Conservation (phyloP, 371 early-diverging fungal species). For the Syncephalastrum sp. region DNA sequence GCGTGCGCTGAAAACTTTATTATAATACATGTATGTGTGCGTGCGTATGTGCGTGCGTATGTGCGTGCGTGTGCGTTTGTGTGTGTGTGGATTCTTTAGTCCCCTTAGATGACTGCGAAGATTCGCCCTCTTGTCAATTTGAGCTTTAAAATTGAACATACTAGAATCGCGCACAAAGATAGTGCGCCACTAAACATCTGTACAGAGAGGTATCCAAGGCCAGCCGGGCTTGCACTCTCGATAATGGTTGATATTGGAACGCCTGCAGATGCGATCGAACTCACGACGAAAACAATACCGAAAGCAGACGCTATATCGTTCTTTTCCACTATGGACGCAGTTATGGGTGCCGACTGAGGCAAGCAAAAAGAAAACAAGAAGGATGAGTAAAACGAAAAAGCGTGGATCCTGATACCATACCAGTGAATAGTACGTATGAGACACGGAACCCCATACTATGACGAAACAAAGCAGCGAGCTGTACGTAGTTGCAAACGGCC, state of each 20-base stretch:
- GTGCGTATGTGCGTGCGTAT: no score
- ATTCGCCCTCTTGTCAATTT: constrained; percentile 1
- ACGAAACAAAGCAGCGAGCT: constrained; percentile 47
- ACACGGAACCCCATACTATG: constrained; percentile 43
- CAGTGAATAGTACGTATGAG: constrained; percentile 37
- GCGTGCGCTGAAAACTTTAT: no score
- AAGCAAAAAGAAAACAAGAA: no score
- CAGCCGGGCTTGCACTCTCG: constrained; percentile 20
- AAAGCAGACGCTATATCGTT: constrained; percentile 51
- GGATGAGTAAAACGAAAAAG: no score
- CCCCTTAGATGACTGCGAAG: no score
- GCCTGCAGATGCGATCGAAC: constrained; percentile 32
- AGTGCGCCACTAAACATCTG: constrained; percentile 44
- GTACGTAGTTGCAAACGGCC: constrained; percentile 57
- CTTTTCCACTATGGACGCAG: constrained; percentile 52
- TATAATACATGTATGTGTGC: no score
- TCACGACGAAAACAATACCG: constrained; percentile 51
- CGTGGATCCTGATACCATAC: background rate
- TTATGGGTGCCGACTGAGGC: constrained; percentile 46
- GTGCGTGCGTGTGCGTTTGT: no score
- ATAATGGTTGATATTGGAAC: constrained; percentile 36
- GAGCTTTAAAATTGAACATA: constrained; percentile 11
- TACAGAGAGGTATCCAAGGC: constrained; percentile 28
- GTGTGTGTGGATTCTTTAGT: no score
- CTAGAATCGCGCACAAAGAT: constrained; percentile 24